Evolutionary conservation across 1,284 basidiomycete genomes (phyloP), one percentile per base, ranked within the genome.

Genomic region (Cutaneotrichosporon curvatum): DNA sequence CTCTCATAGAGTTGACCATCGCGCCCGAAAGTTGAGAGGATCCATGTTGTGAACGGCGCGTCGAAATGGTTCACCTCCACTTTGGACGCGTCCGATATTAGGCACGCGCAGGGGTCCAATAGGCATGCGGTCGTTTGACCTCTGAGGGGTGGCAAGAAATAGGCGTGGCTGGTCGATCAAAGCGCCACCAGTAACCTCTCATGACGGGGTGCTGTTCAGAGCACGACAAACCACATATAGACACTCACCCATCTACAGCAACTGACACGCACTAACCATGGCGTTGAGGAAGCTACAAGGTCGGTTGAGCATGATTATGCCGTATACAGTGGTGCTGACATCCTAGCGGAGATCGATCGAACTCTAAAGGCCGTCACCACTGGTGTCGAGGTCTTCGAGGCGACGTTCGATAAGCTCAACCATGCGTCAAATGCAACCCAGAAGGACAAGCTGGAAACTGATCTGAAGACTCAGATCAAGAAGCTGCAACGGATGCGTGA

Each of bases 381-480:
- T 73, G 91, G 91, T 55, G 88, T 95, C 57, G 91, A 95, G 76
- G 77, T 86, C 61, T 96, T 96, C 70, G 91, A 95, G 74, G 81
- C 78, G 70, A 92, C 94, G 67, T 94, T 92, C 70, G 89, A 92
- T 70, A 96, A 95, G 80, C 91, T 96, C 82, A 85, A 88, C 70
- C 80, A 85, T 51, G 86, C 88, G 9, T 86, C 86, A 37, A 95
- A 94, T 73, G 50, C 69, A 21, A 89, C 90, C 0, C 90, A 95
- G 80, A 95, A 95, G 73, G 91, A 95, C 79, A 95, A 95, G 74
- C 82, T 88, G 45, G 91, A 95, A 71, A 81, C 83, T 12, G 91
- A 96, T 68, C 77, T 96, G 61, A 95, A 96, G 78, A 91, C 89
- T 1, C 91, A 96, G 75, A 96, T 96, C 66, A 99, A 99, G 83